Evolutionary conservation across 495 filamentous ascomycete genomes (phyloP), one percentile per base, ranked within the genome.

Genomic region (Glonium stellatum): DNA sequence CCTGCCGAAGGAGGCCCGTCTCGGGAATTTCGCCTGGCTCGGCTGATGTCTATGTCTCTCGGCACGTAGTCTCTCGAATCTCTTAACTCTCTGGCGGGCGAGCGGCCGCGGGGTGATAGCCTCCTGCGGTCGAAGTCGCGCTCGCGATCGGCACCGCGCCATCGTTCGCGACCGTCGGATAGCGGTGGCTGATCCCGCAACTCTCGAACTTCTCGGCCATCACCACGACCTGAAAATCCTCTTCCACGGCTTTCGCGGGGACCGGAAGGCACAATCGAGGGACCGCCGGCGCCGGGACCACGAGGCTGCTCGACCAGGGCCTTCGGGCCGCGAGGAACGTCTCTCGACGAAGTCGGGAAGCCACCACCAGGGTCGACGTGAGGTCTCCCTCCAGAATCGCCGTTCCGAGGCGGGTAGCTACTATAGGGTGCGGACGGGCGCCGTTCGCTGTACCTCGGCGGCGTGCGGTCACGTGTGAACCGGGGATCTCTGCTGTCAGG

Each of bases 1-100:
- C 84, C 82, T 8, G 83, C 83, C 0, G 88, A 89, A 8, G 84
- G 72, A 22, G 88, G 81, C 0, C 82, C 83, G 55, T 85, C 84
- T 25, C 81, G 68, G 10, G 82, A 84, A 58, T 79, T 80, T 37
- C 82, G 77, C 51, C 83, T 77, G 65, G 78, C 78, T 23, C 83
- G 76, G 55, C 51, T 52, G 23, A 70, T 70, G 51, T 78, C 75
- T 23, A 72, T 34, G 25, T 77, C 75, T 49, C 73, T 68, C 13
- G 73, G 65, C 31, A 65, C 57, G 25, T 51, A 31, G 35, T 70
- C 54, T 37, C 61, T 56, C 18, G 55, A 63, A 49, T 77, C 74
- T 5, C 73, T 63, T 8, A 51, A 39, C 34, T 77, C 74, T 11
- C 68, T 54, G 31, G 59, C 48, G 8, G 60, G 57, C 21, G 52